Conservation (phyloP, 164 flowering plant species). For the Magnolia sinica region DNA sequence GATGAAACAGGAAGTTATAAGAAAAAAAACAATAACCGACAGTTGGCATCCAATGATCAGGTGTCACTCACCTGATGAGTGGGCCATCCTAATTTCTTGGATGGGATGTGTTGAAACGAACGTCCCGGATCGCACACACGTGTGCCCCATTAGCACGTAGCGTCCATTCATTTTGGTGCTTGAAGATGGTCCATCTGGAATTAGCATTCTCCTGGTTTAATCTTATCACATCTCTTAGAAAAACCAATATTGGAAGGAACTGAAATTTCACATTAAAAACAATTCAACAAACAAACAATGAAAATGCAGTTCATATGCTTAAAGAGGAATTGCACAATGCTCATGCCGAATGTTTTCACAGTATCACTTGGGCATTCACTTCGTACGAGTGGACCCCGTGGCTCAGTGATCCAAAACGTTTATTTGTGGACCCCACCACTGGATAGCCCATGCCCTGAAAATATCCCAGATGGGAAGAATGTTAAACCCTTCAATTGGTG, state of each 20-base stretch:
- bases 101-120: background rate
- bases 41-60: background rate
- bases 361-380: background rate
- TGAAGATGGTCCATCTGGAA: background rate
- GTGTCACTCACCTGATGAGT: no score
- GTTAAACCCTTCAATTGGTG: no score
- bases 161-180: background rate
- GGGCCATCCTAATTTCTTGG: background rate
- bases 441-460: no score
- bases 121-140: background rate
- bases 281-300: background rate
- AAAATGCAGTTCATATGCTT: background rate
- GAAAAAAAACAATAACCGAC: background rate
- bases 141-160: no score
- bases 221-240: background rate
- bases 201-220: background rate
- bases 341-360: background rate
- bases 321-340: background rate
- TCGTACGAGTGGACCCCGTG: background rate
- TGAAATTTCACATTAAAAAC: background rate
- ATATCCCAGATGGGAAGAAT: no score
- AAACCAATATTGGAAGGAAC: background rate
- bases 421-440: background rate
- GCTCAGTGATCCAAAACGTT: background rate
- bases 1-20: no score